These are phyloP conservation scores for Globisporangium abappressorium DNA, from an alignment of 352 stramenopile species.

Conservation along the genomic window DNA sequence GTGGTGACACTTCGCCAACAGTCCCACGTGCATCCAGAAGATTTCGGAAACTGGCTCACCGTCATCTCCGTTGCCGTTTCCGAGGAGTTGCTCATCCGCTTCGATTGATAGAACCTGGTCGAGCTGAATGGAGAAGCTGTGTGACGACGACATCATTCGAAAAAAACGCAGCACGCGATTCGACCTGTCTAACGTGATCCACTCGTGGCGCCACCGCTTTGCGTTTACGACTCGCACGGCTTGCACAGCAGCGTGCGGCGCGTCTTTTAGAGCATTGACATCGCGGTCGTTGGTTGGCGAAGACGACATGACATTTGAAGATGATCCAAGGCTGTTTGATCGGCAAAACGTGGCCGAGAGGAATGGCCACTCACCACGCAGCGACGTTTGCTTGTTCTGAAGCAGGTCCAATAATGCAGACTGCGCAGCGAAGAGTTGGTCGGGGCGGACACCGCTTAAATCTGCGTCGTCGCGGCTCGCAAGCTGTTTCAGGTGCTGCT, in stretches of 20 bases:
- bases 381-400: constrained; percentile 21
- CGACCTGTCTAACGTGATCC: constrained; percentile 41
- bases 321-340: constrained; percentile 13
- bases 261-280: constrained; percentile 13
- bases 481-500: constrained; percentile 33
- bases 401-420: constrained; percentile 27
- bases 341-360: constrained; percentile 18
- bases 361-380: constrained; percentile 29
- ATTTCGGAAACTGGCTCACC: constrained; percentile 13
- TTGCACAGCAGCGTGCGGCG: constrained; percentile 27
- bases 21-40: constrained; percentile 48
- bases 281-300: no score
- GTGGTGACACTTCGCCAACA: constrained; percentile 43
- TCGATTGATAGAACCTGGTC: constrained; percentile 31
- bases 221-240: constrained; percentile 37
- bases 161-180: constrained; percentile 42
- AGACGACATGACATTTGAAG: constrained; percentile 9
- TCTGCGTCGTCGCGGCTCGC: not conserved
- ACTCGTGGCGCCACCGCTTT: constrained; percentile 51
- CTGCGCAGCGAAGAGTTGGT: constrained; percentile 24
- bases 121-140: constrained; percentile 30
- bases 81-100: not conserved
- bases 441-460: not conserved
- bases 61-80: not conserved
- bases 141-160: constrained; percentile 34